Conservation (phyloP, 2,329 filamentous ascomycete species). For the Epichloe glyceriae region DNA sequence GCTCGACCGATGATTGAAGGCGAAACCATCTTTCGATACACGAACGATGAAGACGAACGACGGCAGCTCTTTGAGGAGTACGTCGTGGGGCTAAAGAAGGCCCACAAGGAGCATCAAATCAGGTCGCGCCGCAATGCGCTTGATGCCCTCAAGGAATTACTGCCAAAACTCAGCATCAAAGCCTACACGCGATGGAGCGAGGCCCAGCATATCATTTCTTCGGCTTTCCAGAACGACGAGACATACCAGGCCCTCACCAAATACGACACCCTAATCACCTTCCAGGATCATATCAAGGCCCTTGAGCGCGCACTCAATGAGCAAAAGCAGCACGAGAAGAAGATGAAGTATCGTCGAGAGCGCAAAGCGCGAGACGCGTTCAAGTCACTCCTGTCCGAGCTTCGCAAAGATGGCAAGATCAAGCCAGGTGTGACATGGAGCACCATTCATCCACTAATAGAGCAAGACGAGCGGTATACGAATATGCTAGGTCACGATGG, state of each 20-base stretch:
- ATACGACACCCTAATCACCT: constrained; percentile 81
- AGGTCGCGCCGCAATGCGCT: constrained; percentile 65
- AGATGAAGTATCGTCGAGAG: constrained; percentile 64
- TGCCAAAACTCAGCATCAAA: constrained; percentile 72
- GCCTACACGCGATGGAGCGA: constrained; percentile 93
- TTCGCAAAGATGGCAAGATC: constrained; percentile 65
- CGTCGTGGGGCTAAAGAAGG: constrained; percentile 68
- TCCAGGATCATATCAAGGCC: constrained; percentile 89
- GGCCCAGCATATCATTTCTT: constrained; percentile 69
- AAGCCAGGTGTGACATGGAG: constrained; percentile 87
- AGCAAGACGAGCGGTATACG: constrained; percentile 70
- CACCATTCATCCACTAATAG: constrained; percentile 60
- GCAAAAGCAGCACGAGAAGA: constrained; percentile 75
- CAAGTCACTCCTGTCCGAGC: constrained; percentile 58
- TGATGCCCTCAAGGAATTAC: constrained; percentile 65
- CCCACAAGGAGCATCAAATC: constrained; percentile 63
- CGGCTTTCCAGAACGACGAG: constrained; percentile 65
- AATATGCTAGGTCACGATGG: constrained; percentile 74
- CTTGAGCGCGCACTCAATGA: constrained; percentile 89
- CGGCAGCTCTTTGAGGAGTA: constrained; percentile 91
- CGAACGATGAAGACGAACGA: constrained; percentile 75
- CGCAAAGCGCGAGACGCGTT: constrained; percentile 79
- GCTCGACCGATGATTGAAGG: constrained; percentile 87
- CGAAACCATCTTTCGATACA: constrained; percentile 89
- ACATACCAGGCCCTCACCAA: constrained; percentile 79